Evolutionary conservation across 2,329 filamentous ascomycete species (phyloP).

Genomic region (Xylaria sp.): DNA sequence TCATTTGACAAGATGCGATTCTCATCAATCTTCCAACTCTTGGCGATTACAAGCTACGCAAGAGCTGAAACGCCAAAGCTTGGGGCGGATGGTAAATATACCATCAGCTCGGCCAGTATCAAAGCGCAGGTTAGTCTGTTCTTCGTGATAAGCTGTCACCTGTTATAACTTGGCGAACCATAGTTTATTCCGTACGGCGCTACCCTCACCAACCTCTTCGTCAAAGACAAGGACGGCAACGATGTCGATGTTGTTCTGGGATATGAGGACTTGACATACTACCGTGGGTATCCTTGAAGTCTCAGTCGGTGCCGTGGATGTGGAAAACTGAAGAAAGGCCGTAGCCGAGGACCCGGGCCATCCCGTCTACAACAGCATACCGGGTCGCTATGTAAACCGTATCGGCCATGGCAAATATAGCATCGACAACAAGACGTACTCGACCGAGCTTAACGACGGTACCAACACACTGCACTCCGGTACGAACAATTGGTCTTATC

Average conservation of each 20-base stretch:
- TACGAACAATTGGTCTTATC: slow-evolving; percentile 70
- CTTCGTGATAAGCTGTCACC: background rate
- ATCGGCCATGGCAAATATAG: slow-evolving; percentile 68
- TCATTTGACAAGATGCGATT: slow-evolving; percentile 39
- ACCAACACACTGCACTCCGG: slow-evolving; percentile 67
- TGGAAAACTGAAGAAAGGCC: slow-evolving; percentile 8
- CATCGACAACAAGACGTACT: slow-evolving; percentile 63
- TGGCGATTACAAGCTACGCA: slow-evolving; percentile 39
- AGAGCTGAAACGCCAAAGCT: slow-evolving; percentile 39
- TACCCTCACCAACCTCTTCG: slow-evolving; percentile 69
- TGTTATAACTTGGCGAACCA: slow-evolving; percentile 13
- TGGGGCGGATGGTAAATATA: slow-evolving; percentile 48
- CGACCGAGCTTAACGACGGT: slow-evolving; percentile 65
- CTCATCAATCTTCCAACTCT: slow-evolving; percentile 36
- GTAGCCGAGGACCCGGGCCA: slow-evolving; percentile 57
- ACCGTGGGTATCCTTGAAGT: slow-evolving; percentile 51
- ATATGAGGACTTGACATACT: slow-evolving; percentile 69
- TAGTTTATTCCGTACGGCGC: slow-evolving; percentile 61
- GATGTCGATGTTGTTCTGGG: slow-evolving; percentile 72
- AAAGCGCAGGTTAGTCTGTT: slow-evolving; percentile 46
- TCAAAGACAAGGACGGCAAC: slow-evolving; percentile 69
- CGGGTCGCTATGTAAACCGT: slow-evolving; percentile 71
- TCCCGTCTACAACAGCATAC: slow-evolving; percentile 70
- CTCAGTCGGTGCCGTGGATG: background rate
- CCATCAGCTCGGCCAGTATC: slow-evolving; percentile 45